phyloP scores from a whole-genome alignment of 176 grass and related monocot species.

The Leersia perrieri region DNA sequence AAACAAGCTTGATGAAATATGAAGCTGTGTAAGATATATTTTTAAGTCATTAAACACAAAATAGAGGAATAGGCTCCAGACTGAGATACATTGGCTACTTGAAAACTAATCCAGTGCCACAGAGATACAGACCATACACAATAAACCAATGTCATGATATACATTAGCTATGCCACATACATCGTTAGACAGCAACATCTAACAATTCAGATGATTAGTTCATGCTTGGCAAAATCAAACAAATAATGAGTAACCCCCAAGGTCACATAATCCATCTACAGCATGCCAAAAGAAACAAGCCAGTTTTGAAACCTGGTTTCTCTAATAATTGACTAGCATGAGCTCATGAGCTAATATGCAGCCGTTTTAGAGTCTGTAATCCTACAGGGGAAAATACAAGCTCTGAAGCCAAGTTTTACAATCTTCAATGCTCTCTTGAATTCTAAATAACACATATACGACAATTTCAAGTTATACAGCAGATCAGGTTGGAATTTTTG shows the following conservation, averaged over 20 bases:
- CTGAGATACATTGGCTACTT: background rate
- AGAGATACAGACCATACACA: background rate
- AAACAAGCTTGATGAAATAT: background rate
- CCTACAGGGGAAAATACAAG: background rate
- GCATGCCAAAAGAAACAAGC: background rate
- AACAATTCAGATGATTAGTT: background rate
- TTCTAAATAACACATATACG: background rate
- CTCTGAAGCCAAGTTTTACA: background rate
- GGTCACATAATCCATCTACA: background rate
- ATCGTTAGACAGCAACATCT: background rate
- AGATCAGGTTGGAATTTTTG: background rate
- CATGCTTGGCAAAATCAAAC: background rate
- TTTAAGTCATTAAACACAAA: background rate
- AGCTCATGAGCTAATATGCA: background rate
- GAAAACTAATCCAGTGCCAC: conserved; percentile 6
- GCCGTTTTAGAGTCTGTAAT: background rate
- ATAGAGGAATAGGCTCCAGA: background rate
- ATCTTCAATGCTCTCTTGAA: background rate
- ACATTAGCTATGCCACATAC: background rate
- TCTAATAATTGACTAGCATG: background rate
- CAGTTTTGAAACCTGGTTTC: background rate
- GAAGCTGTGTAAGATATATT: background rate
- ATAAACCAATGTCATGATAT: background rate
- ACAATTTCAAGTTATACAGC: background rate
- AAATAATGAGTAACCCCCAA: background rate